Conservation (phyloP, 176 grass and related monocot genomes). For the Guadua angustifolia region DNA sequence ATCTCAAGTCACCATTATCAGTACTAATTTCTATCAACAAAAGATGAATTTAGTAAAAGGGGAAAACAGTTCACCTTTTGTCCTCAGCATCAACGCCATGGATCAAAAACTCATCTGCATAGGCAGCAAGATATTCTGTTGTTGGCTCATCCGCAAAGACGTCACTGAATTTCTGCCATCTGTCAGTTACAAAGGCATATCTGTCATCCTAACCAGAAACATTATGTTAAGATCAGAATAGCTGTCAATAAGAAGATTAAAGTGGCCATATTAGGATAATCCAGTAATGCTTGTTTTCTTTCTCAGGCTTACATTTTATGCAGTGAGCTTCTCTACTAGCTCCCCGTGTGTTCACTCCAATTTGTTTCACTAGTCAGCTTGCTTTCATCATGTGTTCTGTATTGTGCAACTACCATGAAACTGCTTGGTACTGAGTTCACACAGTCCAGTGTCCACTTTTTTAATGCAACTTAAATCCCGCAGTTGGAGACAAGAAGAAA, state of each 20-base stretch:
- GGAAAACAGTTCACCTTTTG: constrained; percentile 66
- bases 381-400: not conserved
- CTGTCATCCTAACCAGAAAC: constrained; percentile 65
- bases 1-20: not conserved
- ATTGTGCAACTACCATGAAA: not conserved
- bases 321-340: not conserved
- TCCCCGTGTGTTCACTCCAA: not conserved
- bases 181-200: constrained; percentile 89
- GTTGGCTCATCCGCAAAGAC: constrained; percentile 67
- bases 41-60: constrained; percentile 29
- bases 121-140: constrained; percentile 65
- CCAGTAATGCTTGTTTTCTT: not conserved
- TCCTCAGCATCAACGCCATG: constrained; percentile 97
- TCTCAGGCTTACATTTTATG: not conserved
- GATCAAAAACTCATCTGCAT: constrained; percentile 97
- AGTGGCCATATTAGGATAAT: not conserved
- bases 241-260: constrained; percentile 21
- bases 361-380: not conserved
- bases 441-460: not conserved
- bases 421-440: not conserved
- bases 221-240: constrained; percentile 26
- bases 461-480: not conserved
- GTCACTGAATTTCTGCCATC: constrained; percentile 95
- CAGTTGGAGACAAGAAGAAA: not conserved
- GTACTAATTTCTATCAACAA: constrained; percentile 23